A percentile compares a stretch with the other conserved stretches of the same genome.
Conservation (phyloP, 768 basidiomycete genomes). For the Clavaria fumosa region DNA sequence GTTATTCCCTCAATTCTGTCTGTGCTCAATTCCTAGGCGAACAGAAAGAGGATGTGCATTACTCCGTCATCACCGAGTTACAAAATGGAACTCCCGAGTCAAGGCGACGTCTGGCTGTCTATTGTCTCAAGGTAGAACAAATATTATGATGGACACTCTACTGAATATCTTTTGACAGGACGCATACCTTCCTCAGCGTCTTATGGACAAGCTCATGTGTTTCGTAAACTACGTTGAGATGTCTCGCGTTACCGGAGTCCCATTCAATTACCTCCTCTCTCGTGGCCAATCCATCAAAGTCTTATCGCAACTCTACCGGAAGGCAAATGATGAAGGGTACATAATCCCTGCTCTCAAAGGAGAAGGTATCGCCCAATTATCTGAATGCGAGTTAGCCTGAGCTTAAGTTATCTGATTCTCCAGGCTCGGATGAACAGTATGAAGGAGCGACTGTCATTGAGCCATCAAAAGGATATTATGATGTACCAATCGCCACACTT, state of each 20-base stretch:
- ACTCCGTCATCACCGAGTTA: slow-evolving; percentile 94
- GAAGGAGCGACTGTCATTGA: slow-evolving; percentile 99
- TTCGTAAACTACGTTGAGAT: slow-evolving; percentile 98
- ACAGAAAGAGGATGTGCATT: slow-evolving; percentile 98
- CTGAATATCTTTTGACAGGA: slow-evolving; percentile 39
- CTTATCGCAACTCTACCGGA: slow-evolving; percentile 86
- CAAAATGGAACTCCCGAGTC: slow-evolving; percentile 96
- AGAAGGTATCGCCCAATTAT: slow-evolving; percentile 63
- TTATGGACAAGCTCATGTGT: slow-evolving; percentile 97
- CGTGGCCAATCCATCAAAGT: slow-evolving; percentile 99
- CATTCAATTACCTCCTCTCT: slow-evolving; percentile 88
- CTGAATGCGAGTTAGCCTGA: neutral
- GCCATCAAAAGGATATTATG: slow-evolving; percentile 90
- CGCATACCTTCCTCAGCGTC: slow-evolving; percentile 91
- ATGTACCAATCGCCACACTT: slow-evolving; percentile 90
- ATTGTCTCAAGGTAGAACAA: slow-evolving; percentile 97
- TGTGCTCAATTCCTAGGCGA: slow-evolving; percentile 96
- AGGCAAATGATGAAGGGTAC: slow-evolving; percentile 85
- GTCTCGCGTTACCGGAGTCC: slow-evolving; percentile 99
- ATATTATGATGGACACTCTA: no score
- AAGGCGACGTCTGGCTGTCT: slow-evolving; percentile 82
- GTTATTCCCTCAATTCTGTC: slow-evolving; percentile 95
- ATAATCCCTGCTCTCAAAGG: slow-evolving; percentile 72
- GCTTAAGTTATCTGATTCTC: slow-evolving; percentile 2
- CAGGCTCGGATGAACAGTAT: slow-evolving; percentile 89